phyloP scores from a whole-genome alignment of 305 asterid species.

The Plantago lanceolata region DNA sequence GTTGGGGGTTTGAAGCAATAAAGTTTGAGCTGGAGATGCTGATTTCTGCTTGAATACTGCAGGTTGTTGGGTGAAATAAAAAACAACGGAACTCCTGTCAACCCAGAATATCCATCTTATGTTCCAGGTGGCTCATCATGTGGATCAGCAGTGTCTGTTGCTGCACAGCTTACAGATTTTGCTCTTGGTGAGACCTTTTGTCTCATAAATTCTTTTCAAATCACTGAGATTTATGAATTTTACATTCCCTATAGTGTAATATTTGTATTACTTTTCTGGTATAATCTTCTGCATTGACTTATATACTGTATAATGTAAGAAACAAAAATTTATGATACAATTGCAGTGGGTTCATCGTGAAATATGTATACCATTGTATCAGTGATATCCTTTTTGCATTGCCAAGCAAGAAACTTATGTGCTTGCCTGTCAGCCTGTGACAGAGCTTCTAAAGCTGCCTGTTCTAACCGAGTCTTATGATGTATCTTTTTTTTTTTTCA shows the following conservation, averaged over 20 bases:
- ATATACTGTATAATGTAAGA: background rate
- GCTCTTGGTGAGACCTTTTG: slow-evolving; percentile 60
- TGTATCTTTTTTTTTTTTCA: no score
- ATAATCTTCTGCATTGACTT: background rate
- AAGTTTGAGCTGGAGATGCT: slow-evolving; percentile 12
- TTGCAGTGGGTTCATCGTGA: background rate
- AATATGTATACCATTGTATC: background rate
- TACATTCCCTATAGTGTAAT: background rate
- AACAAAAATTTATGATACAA: background rate
- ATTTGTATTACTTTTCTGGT: background rate
- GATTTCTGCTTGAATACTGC: slow-evolving; percentile 32
- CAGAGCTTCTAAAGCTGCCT: background rate
- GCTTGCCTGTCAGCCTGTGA: background rate
- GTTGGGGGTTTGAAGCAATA: background rate
- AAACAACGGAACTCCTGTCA: slow-evolving; percentile 69
- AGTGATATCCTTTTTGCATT: background rate
- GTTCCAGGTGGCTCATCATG: slow-evolving; percentile 89
- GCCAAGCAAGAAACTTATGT: no score
- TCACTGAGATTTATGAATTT: slow-evolving; percentile 17
- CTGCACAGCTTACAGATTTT: slow-evolving; percentile 78
- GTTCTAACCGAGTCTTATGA: background rate
- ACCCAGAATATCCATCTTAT: slow-evolving; percentile 66
- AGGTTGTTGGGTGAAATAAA: slow-evolving; percentile 83
- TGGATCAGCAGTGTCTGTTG: slow-evolving; percentile 94
- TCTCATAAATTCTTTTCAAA: slow-evolving; percentile 11